These are phyloP conservation scores for Phytophthora colocasiae DNA, from an alignment of 352 stramenopile species.

Conservation along the genomic window DNA sequence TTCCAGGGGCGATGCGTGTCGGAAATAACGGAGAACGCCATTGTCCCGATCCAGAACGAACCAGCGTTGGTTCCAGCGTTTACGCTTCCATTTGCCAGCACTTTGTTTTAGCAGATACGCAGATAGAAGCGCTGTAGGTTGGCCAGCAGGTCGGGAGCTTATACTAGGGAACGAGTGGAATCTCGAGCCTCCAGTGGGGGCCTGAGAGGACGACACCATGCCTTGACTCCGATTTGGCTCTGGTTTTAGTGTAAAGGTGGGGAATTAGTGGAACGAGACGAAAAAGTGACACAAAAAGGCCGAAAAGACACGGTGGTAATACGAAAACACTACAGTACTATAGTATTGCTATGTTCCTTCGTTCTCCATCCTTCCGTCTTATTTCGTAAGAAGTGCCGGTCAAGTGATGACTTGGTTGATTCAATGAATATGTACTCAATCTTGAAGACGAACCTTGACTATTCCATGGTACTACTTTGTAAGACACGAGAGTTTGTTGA, in stretches of 20 bases:
- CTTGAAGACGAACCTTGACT: too few species aligned
- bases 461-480: too few species aligned
- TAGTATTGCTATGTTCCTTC: too few species aligned
- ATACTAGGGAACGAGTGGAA: neutral
- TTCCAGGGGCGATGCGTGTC: constrained; percentile 66
- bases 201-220: constrained; percentile 19
- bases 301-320: too few species aligned
- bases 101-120: constrained; percentile 85
- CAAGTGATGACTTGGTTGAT: too few species aligned
- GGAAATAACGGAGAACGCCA: constrained; percentile 78
- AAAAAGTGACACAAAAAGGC: neutral
- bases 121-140: constrained; percentile 38
- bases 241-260: constrained; percentile 6
- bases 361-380: too few species aligned
- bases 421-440: too few species aligned
- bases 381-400: too few species aligned
- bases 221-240: neutral
- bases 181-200: neutral
- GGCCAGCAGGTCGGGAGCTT: constrained; percentile 3
- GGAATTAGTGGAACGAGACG: constrained; percentile 1
- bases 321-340: too few species aligned
- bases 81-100: constrained; percentile 80
- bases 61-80: constrained; percentile 85
- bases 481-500: too few species aligned
- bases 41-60: constrained; percentile 75